Percentiles rank a stretch among this genome's conserved stretches.
Conservation (phyloP, 2,329 filamentous ascomycete species). For the Pseudogymnoascus verrucosus region DNA sequence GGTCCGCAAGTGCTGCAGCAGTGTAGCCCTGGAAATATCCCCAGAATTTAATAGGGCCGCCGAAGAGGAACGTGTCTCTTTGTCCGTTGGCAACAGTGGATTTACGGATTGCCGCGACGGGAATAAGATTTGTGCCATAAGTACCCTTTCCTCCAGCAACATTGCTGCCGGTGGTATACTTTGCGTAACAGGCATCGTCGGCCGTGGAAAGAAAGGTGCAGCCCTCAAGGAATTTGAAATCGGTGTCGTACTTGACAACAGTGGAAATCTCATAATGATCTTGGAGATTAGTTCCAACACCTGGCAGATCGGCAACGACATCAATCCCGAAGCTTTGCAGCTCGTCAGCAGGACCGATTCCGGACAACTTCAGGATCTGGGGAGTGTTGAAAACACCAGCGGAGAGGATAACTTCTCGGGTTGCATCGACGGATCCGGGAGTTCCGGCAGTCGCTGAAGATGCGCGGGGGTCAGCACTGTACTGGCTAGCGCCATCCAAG, state of each 20-base stretch:
- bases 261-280: slow-evolving; percentile 44
- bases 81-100: slow-evolving; percentile 30
- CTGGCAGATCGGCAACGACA: slow-evolving; percentile 44
- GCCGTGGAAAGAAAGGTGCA: slow-evolving; percentile 28
- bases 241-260: slow-evolving; percentile 35
- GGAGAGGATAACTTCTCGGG: slow-evolving; percentile 38
- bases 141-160: slow-evolving; percentile 18
- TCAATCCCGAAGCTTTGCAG: slow-evolving; percentile 36
- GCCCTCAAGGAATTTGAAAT: slow-evolving; percentile 29
- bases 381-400: slow-evolving; percentile 38
- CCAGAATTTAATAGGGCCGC: slow-evolving; percentile 25
- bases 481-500: slow-evolving; percentile 33
- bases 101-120: slow-evolving; percentile 26
- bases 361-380: slow-evolving; percentile 38
- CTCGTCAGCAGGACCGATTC: slow-evolving; percentile 33
- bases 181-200: slow-evolving; percentile 29
- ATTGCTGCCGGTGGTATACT: slow-evolving; percentile 13
- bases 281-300: slow-evolving; percentile 51
- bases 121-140: slow-evolving; percentile 40
- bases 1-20: slow-evolving; percentile 28
- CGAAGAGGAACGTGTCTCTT: slow-evolving; percentile 30
- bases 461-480: slow-evolving; percentile 34
- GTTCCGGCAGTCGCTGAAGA: slow-evolving; percentile 20
- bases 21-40: slow-evolving; percentile 37
- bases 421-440: slow-evolving; percentile 24